phyloP scores from a whole-genome alignment of 2,329 filamentous ascomycete species.

The Clonostachys byssicola region DNA sequence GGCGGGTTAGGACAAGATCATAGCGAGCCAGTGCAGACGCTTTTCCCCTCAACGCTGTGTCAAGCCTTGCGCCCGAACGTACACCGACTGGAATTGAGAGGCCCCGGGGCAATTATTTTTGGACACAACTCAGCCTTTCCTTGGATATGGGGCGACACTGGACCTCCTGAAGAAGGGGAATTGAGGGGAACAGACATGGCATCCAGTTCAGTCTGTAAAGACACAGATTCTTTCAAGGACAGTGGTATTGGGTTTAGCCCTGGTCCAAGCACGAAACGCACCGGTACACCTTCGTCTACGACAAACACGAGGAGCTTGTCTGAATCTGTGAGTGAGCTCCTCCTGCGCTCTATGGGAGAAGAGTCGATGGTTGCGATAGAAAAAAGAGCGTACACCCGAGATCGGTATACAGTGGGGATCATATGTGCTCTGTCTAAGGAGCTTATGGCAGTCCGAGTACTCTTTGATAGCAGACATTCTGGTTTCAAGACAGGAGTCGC shows the following conservation, averaged over 20 bases:
- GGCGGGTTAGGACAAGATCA: background rate
- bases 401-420: background rate
- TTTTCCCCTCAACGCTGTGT: background rate
- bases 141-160: background rate
- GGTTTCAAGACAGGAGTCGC: no score
- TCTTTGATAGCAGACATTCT: background rate
- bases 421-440: background rate
- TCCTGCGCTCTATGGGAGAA: background rate
- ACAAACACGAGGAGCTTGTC: background rate
- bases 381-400: no score
- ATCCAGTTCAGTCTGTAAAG: background rate
- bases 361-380: background rate
- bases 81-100: no score
- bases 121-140: background rate
- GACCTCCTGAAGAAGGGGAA: background rate
- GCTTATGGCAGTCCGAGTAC: background rate
- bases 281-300: no score
- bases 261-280: background rate
- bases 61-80: background rate
- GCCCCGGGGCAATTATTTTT: background rate
- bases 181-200: background rate
- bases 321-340: background rate
- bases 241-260: background rate
- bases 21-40: background rate
- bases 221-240: background rate